Evolutionary conservation across 2,329 filamentous ascomycete genomes (phyloP), one percentile per base, ranked within the genome.

Genomic region (Catunica adiposa): DNA sequence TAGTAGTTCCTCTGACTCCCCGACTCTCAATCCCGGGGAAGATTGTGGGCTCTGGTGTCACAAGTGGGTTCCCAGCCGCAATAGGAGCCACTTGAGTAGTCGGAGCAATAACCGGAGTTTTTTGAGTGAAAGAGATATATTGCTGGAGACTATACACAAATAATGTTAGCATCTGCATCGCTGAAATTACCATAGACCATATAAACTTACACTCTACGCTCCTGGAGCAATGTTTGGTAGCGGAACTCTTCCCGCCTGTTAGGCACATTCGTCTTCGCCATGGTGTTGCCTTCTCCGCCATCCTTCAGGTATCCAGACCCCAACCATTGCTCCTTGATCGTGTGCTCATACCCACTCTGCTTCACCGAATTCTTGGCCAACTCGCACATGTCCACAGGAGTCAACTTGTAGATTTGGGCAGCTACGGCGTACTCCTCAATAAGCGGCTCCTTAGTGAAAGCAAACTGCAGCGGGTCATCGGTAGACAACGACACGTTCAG

Each of bases 401-500:
- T 94, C 40, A 98, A 79, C 70, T 97, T 97, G 72, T 97, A 98
- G 58, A 98, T 98, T 69, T 98, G 92, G 3, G 92, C 92, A 2
- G 92, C 92, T 7, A 98, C 92, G 0, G 90, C 89, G 65, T 98
- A 98, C 66, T 98, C 92, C 67, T 98, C 92, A 62, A 98, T 98
- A 57, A 98, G 71, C 1, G 92, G 92, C 68, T 98, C 92, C 64
- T 97, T 98, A 4, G 92, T 98, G 66, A 96, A 98, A 1, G 92
- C 92, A 66, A 98, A 98, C 65, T 98, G 92, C 50, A 98, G 75
- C 22, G 92, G 92, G 66, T 98, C 92, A 64, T 98, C 92, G 0
- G 92, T 97, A 1, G 90, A 97, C 3, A 98, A 73, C 1, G 90
- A 97, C 5, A 98, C 89, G 65, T 98, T 98, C 53, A 98, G 71